A percentile compares a stretch with the other conserved stretches of the same genome.
Conservation (phyloP, 805 yeast genomes). For the Candida chauliodis region DNA sequence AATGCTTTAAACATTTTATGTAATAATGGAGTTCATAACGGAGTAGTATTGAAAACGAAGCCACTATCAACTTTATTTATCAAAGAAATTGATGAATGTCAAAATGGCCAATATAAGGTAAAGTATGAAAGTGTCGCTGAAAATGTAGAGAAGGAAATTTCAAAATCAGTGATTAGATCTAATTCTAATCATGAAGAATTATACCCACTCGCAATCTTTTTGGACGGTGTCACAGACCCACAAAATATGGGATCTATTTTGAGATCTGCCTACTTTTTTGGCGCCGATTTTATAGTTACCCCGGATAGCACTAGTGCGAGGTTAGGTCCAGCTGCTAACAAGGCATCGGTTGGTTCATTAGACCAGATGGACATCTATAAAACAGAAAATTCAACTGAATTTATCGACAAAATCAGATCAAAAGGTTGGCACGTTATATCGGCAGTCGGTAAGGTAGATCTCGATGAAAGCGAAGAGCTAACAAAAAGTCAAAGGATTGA, state of each 20-base stretch:
- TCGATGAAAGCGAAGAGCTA: conserved; percentile 19
- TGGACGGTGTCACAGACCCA: conserved; percentile 82
- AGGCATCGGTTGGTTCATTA: conserved; percentile 81
- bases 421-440: conserved; percentile 74
- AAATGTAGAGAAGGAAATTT: conserved; percentile 14
- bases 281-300: conserved; percentile 73
- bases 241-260: conserved; percentile 83
- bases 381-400: conserved; percentile 54
- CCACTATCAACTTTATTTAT: conserved; percentile 39
- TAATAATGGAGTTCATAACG: conserved; percentile 75
- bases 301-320: conserved; percentile 72
- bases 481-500: conserved; percentile 24
- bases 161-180: conserved; percentile 14
- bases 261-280: conserved; percentile 75
- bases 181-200: conserved; percentile 5
- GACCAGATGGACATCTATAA: conserved; percentile 66
- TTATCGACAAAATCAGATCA: conserved; percentile 52
- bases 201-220: conserved; percentile 64
- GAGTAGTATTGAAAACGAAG: conserved; percentile 67
- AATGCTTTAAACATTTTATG: conserved; percentile 60
- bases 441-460: conserved; percentile 39
- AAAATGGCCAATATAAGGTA: conserved; percentile 14
- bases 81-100: conserved; percentile 25
- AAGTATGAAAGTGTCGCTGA: conserved; percentile 11
- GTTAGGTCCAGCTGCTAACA: conserved; percentile 72